These are phyloP conservation scores for Pulveroboletus sp. DNA, from an alignment of 768 basidiomycete genomes.

Conservation along the genomic window DNA sequence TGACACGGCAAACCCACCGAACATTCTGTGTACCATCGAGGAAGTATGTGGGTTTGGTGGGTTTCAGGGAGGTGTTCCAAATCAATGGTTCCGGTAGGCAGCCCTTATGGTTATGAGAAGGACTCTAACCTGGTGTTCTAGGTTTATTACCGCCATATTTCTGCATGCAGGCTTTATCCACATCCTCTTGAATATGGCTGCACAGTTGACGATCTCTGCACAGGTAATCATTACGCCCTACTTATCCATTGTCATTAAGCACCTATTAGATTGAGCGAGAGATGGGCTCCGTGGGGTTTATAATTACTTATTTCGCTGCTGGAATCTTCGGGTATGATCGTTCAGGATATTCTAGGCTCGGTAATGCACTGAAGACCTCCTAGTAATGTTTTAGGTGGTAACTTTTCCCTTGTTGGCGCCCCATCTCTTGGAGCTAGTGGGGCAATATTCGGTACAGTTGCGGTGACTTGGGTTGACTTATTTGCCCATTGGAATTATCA, in stretches of 20 bases:
- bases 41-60: conserved; percentile 90
- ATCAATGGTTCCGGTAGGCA: conserved; percentile 53
- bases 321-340: conserved; percentile 81
- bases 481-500: conserved; percentile 91
- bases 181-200: conserved; percentile 83
- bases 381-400: conserved; percentile 86
- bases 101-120: conserved; percentile 38
- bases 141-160: conserved; percentile 87
- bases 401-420: conserved; percentile 83
- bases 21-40: conserved; percentile 66
- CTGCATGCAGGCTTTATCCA: conserved; percentile 97
- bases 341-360: neutral
- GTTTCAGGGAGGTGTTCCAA: conserved; percentile 39
- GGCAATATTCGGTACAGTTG: conserved; percentile 85
- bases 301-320: conserved; percentile 82
- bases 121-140: conserved; percentile 33
- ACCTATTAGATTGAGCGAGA: conserved; percentile 73
- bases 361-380: neutral
- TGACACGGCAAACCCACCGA: conserved; percentile 77
- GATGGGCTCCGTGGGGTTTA: conserved; percentile 84
- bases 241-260: neutral
- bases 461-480: conserved; percentile 84
- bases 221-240: conserved; percentile 42
- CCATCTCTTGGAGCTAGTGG: conserved; percentile 92
- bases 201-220: conserved; percentile 73